Evolutionary conservation across 208 protist genomes (phyloP), one percentile per base, ranked within the genome.

Genomic region (Angomonas deanei): DNA sequence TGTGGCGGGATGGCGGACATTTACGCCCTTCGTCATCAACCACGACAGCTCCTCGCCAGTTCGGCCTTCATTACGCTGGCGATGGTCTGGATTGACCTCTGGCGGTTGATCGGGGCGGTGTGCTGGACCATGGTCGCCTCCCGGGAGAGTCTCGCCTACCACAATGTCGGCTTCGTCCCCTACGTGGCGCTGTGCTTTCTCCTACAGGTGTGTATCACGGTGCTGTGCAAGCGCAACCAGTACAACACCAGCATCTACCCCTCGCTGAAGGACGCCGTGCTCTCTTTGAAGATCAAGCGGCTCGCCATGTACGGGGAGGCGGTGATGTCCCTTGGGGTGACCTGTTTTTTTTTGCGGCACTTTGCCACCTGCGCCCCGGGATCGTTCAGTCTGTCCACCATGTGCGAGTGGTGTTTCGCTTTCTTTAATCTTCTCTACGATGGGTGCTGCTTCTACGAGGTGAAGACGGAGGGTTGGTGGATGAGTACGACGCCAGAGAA

Each of bases 341-440:
- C 84, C 19, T 53, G 71, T 62, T 86, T 84, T 61, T 87, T 78
- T 38, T 17, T 76, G 39, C 67, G 75, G 11, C 82, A 90, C 62
- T 61, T 61, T 36, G 23, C 36, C 13, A 92, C 82, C n/a, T 90
- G 86, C 57, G 81, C 77, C 13, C 53, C 74, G 47, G 82, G 80
- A 32, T 77, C 80, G 13, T 88, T 79, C 68, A 90, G 80, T 49
- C 54, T 85, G 19, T 72, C 86, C 0, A 90, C 72, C 26, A 84
- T 92, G 65, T 82, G 70, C 39, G 86, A 92, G 70, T 92, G 86
- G 78, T 19, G 42, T 1, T 88, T 92, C 28, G 80, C 58, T 15
- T 32, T 47, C 21, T 85, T 74, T 68, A 92, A 86, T 67, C 72
- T 92, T 53, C 31, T 62, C 52, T 92, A 70, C 56, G 86, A 92